Evolutionary conservation across 1,284 basidiomycete species (phyloP).

Genomic region (Testicularia cyperi): DNA sequence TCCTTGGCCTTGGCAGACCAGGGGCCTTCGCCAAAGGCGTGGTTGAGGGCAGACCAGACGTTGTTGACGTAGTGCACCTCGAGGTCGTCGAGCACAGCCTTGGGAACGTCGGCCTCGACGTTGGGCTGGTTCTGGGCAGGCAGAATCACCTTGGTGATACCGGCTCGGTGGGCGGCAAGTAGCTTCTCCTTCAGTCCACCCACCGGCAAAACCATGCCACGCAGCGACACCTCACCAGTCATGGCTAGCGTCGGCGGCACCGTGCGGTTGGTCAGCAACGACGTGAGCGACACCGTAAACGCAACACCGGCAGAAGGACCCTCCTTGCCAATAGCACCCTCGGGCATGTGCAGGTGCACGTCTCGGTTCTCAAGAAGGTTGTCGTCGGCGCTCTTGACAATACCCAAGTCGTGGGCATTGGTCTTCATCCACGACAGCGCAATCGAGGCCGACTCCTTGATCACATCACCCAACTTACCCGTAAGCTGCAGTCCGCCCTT

Average conservation of each 20-base stretch:
- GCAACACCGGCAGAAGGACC: conserved; percentile 95
- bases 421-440: conserved; percentile 89
- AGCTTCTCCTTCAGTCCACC: conserved; percentile 60
- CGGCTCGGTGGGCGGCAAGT: conserved; percentile 56
- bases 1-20: conserved; percentile 51
- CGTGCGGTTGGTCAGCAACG: conserved; percentile 67
- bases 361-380: conserved; percentile 74
- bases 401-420: conserved; percentile 83
- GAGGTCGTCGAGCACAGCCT: conserved; percentile 52
- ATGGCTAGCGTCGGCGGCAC: conserved; percentile 56
- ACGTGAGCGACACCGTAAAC: conserved; percentile 85
- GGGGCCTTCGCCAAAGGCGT: conserved; percentile 56
- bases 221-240: conserved; percentile 58
- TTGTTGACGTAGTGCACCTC: conserved; percentile 59
- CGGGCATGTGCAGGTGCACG: conserved; percentile 60
- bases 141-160: conserved; percentile 54
- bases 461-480: conserved; percentile 96
- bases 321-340: conserved; percentile 92
- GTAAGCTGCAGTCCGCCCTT: conserved; percentile 73
- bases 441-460: conserved; percentile 92
- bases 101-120: conserved; percentile 58
- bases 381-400: conserved; percentile 68
- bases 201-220: conserved; percentile 58
- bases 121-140: conserved; percentile 58
- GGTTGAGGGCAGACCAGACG: conserved; percentile 56